phyloP scores from a whole-genome alignment of 805 yeast species.

The Monosporozyma siamensis region DNA sequence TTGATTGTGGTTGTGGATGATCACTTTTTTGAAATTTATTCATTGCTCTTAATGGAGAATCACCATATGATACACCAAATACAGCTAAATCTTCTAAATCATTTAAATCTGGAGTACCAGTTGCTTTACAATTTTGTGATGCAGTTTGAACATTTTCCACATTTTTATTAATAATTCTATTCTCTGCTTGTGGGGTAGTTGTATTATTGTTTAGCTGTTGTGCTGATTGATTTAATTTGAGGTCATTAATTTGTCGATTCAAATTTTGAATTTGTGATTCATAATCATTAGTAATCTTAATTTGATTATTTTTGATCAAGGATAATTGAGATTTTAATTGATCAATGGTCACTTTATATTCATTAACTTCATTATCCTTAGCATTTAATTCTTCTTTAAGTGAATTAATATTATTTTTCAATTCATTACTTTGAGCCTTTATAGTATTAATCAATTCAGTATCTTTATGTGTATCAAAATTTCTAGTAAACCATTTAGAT shows the following conservation, averaged over 20 bases:
- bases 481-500: constrained; percentile 27
- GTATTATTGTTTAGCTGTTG: background rate
- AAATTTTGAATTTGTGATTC: constrained; percentile 2
- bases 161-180: constrained; percentile 1
- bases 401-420: constrained; percentile 10
- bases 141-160: background rate
- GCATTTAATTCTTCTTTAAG: constrained; percentile 12
- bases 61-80: constrained; percentile 25
- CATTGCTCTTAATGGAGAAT: constrained; percentile 16
- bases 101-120: constrained; percentile 28
- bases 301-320: constrained; percentile 3
- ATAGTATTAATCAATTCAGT: constrained; percentile 1
- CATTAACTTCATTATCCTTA: constrained; percentile 10
- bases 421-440: constrained; percentile 8
- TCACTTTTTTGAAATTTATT: constrained; percentile 6
- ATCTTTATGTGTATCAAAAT: constrained; percentile 2
- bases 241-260: constrained; percentile 1
- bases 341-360: constrained; percentile 5
- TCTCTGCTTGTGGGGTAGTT: background rate
- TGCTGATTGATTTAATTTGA: background rate
- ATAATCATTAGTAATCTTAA: background rate
- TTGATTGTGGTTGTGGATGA: constrained; percentile 5
- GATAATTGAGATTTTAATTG: background rate
- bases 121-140: constrained; percentile 10
- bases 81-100: constrained; percentile 29